phyloP scores from a whole-genome alignment of 345 rosid genomes.

The Trapa bicornis region DNA sequence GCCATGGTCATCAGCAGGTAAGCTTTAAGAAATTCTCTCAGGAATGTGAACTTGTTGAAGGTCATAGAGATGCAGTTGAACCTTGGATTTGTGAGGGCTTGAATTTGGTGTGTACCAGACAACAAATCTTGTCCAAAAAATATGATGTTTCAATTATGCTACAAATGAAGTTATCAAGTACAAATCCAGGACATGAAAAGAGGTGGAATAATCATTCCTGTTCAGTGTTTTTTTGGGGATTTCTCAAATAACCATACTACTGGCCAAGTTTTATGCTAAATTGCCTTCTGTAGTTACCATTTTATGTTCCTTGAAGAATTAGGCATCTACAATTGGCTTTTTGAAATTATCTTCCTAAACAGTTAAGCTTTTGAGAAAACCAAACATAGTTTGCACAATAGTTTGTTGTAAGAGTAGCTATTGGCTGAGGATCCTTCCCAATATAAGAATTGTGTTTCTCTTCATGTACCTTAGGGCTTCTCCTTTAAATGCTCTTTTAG shows the following conservation, averaged over 20 bases:
- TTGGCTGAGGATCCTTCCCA: background rate
- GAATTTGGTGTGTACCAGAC: background rate
- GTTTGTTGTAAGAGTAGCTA: background rate
- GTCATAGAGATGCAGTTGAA: background rate
- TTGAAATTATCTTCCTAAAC: no score
- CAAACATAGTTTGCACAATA: no score
- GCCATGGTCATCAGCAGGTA: conserved; percentile 77
- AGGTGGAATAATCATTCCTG: background rate
- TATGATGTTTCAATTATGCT: no score
- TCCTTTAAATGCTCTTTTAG: background rate
- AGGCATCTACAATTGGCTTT: no score
- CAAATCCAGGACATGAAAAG: background rate
- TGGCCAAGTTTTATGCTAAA: background rate
- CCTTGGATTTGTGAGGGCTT: background rate
- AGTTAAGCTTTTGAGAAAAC: background rate
- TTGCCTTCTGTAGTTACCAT: background rate
- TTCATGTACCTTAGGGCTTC: background rate
- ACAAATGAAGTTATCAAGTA: background rate
- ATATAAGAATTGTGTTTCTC: background rate
- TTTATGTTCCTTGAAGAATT: background rate
- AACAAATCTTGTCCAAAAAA: background rate
- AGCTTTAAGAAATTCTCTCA: background rate
- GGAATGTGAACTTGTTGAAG: background rate
- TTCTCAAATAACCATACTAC: background rate
- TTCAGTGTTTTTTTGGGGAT: background rate